Evolutionary conservation across 768 basidiomycete species (phyloP), one percentile per base, ranked within the genome.

Genomic region (Trametes gibbosa): DNA sequence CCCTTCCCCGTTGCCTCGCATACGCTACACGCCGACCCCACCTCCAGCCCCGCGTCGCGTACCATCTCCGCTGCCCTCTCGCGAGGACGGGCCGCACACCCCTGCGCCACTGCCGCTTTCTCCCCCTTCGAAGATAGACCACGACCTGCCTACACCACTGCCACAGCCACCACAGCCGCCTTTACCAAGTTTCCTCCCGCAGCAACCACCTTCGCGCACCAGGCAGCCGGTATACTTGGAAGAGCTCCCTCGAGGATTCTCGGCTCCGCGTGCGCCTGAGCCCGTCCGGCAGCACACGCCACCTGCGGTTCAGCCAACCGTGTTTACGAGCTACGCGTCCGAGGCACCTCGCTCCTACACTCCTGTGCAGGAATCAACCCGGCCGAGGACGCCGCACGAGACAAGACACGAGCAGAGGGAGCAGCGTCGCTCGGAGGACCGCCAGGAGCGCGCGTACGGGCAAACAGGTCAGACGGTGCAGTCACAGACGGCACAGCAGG

Each of bases 31-130:
- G 16, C 40, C 52, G 32, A 51, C 51, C 14, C 56, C 55, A 32
- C 56, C 55, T 45, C 54, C 53, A 0, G 53, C 50, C 13, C 56
- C 49, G 10, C 63, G 54, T 37, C 42, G 54, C 3, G 53, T 24
- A 1, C 57, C 54, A 34, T 62, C 58, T 9, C 61, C 49, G 14
- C 53, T 51, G 32, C 56, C 59, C 24, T 56, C 51, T 5, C 54
- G 55, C 50, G 52, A n/a, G 17, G 53, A 57, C 23, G 61, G 62
- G 40, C 54, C 55, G 16, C 53, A 42, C 5, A 55, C 57, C 2
- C 65, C 65, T 8, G 62, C 56, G n/a, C 65, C 65, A 37, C 63
- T 66, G 7, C 65, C 65, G 14, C 40, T 63, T 0, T 66, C 65
- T 17, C 65, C 65, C 10, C 65, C 65, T 16, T 41, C 42, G 12